A percentile compares a stretch with the other conserved stretches of the same genome.
phyloP scores from a whole-genome alignment of 2,329 filamentous ascomycete species.

The Pseudocercospora cruenta region DNA sequence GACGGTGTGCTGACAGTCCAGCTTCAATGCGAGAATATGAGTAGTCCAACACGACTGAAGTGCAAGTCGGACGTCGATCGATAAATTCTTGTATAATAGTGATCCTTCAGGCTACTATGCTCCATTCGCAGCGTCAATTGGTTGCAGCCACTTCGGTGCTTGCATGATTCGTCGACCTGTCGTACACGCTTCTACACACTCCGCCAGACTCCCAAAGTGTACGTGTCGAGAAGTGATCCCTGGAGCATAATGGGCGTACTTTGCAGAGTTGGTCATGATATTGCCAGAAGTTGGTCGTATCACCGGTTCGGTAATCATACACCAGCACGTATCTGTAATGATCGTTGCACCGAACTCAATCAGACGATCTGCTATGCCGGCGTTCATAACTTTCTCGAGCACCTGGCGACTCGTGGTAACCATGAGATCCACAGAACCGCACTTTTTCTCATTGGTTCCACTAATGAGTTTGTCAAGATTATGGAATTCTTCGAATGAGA shows the following conservation, averaged over 20 bases:
- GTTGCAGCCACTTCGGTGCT: too few species aligned
- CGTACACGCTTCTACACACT: constrained; percentile 30
- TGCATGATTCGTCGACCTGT: neutral
- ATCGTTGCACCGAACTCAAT: constrained; percentile 45
- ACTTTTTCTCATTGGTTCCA: neutral
- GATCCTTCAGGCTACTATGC: too few species aligned
- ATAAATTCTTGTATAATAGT: too few species aligned
- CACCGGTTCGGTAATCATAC: constrained; percentile 49
- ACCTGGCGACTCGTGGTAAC: constrained; percentile 16
- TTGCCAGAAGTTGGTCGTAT: constrained; percentile 35
- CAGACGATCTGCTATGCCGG: constrained; percentile 38
- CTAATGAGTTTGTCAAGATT: constrained; percentile 36
- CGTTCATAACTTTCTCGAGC: constrained; percentile 19
- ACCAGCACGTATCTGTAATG: constrained; percentile 55
- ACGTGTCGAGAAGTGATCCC: constrained; percentile 31
- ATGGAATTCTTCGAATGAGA: constrained; percentile 45
- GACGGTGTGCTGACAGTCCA: too few species aligned
- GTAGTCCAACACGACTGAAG: too few species aligned
- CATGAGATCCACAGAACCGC: constrained; percentile 1
- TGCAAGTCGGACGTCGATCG: too few species aligned
- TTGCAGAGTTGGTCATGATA: constrained; percentile 53
- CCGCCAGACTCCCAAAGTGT: constrained; percentile 32
- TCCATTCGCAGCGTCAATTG: too few species aligned
- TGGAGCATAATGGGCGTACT: constrained; percentile 51
- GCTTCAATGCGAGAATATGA: too few species aligned